Evolutionary conservation across 1,284 basidiomycete genomes (phyloP).

Genomic region (Ceratorhiza oryzae-sativae): DNA sequence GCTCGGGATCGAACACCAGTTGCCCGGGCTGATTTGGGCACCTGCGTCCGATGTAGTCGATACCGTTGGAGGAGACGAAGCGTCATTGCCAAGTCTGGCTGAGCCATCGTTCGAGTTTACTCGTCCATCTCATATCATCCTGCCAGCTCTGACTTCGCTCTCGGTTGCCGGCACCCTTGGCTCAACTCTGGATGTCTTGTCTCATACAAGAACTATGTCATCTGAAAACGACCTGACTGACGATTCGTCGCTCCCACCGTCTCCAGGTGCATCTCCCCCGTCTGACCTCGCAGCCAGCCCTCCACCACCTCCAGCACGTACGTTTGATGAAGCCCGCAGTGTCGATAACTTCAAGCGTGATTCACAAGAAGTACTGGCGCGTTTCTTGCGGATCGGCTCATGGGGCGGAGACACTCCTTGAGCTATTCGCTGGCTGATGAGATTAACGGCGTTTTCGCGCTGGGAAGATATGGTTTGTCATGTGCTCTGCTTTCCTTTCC

Average conservation of each 20-base stretch:
- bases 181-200: conserved; percentile 17
- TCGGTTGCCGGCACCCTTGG: conserved; percentile 29
- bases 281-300: conserved; percentile 21
- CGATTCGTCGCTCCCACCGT: conserved; percentile 34
- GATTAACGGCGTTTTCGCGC: background rate
- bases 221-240: conserved; percentile 40
- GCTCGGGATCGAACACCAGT: conserved; percentile 20
- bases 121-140: background rate
- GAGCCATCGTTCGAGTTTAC: conserved; percentile 36
- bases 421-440: background rate
- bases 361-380: conserved; percentile 79
- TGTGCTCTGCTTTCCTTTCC: background rate
- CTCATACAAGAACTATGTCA: conserved; percentile 41
- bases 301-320: conserved; percentile 21
- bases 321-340: conserved; percentile 78
- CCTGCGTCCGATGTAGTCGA: conserved; percentile 32
- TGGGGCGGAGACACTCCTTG: conserved; percentile 56
- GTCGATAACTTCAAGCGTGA: conserved; percentile 82
- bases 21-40: conserved; percentile 30
- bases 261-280: conserved; percentile 34
- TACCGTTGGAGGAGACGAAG: conserved; percentile 29
- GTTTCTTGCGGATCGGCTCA: conserved; percentile 77
- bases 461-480: background rate
- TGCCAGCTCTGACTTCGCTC: conserved; percentile 30
- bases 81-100: conserved; percentile 19